These are phyloP conservation scores for Nepenthes mirabilis DNA, from an alignment of 148 eudicot genomes.

Conservation along the genomic window DNA sequence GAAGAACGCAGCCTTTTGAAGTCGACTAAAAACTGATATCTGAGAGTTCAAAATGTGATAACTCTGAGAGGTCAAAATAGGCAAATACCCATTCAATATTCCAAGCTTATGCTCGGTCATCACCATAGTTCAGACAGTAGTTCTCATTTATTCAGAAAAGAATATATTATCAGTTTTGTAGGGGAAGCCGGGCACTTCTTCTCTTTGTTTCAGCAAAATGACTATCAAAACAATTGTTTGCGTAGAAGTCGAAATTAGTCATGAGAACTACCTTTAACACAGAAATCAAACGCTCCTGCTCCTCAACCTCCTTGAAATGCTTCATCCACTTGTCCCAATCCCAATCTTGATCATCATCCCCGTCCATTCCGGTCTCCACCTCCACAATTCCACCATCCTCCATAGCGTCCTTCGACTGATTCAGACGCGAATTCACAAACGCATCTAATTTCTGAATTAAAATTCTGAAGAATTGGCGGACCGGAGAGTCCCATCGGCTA, in stretches of 20 bases:
- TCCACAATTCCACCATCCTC: slow-evolving; percentile 7
- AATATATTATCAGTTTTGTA: too few species aligned
- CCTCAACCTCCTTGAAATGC: slow-evolving; percentile 75
- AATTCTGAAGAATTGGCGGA: slow-evolving; percentile 25
- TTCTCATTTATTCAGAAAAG: background rate
- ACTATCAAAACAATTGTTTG: too few species aligned
- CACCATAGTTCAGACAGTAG: too few species aligned
- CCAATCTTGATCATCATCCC: slow-evolving; percentile 49
- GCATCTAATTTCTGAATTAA: slow-evolving; percentile 40
- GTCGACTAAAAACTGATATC: too few species aligned
- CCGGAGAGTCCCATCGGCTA: slow-evolving; percentile 29
- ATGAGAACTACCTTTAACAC: slow-evolving; percentile 47
- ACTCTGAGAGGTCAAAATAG: too few species aligned
- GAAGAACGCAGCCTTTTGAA: too few species aligned
- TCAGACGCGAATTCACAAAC: slow-evolving; percentile 23
- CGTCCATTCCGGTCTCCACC: slow-evolving; percentile 9
- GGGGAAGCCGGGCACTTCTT: too few species aligned
- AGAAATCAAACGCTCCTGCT: slow-evolving; percentile 53
- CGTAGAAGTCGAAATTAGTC: too few species aligned
- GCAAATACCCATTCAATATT: too few species aligned
- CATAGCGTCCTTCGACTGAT: slow-evolving; percentile 5
- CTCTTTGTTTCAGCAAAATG: too few species aligned
- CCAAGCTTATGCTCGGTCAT: too few species aligned
- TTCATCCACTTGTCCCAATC: slow-evolving; percentile 80
- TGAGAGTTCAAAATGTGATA: too few species aligned